Evolutionary conservation across 2,329 filamentous ascomycete genomes (phyloP), one percentile per base, ranked within the genome.

Genomic region (Colletotrichum euphorbiae): DNA sequence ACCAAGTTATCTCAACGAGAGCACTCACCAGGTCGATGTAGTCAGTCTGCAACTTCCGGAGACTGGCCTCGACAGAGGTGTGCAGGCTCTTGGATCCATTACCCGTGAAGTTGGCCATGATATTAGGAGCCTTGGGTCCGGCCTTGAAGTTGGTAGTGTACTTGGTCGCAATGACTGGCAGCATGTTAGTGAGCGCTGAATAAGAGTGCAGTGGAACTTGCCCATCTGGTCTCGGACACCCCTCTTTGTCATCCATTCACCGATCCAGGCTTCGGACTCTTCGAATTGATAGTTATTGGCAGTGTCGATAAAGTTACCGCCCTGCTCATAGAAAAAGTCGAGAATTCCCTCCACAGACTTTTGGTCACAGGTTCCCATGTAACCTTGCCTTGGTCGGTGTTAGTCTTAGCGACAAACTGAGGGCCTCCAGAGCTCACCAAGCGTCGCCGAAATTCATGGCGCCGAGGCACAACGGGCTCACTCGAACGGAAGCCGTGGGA

Each of bases 251-350:
- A 91, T 90, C 90, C 90, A 93, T 72, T 91, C 89, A 40, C 91
- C 91, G 64, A 93, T 80, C 87, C 90, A 90, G 59, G 74, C 77
- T 77, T 93, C 90, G 1, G 87, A 87, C 75, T 91, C 83, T 68
- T 81, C 82, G 62, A 82, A 79, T 72, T 91, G 90, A 78, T 93
- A 93, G 76, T 89, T 90, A 79, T 89, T 91, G 67, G 89, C 74
- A 0, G 89, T 92, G 75, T 93, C 91, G 74, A 93, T 89, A 77
- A 93, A 93, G 78, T 93, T 93, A 24, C 91, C 91, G 66, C 85
- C 77, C 51, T 89, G 83, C 6, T 85, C 83, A 67, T 85, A 87
- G 78, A 87, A 93, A 74, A 85, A 87, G 73, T 93, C 90, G 8
- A 93, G 83, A 28, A 93, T 87, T 19, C 82, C 80, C 71, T 91